Conservation (phyloP, 768 basidiomycete genomes). For the Trichaptum fuscoviolaceum region DNA sequence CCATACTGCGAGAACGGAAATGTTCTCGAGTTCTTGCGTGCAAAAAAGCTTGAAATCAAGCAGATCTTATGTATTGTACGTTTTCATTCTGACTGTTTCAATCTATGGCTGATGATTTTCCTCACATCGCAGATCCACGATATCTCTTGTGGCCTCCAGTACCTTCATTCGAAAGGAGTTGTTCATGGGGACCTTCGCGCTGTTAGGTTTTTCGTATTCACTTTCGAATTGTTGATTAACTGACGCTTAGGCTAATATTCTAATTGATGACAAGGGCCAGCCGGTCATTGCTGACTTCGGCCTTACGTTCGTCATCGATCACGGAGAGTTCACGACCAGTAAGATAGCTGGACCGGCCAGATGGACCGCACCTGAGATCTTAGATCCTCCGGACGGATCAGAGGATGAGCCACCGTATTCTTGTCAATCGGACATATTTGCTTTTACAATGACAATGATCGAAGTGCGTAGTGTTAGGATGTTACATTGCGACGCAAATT, state of each 20-base stretch:
- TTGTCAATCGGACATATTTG: constrained; percentile 14
- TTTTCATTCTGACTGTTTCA: constrained; percentile 3
- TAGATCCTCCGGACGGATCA: constrained; percentile 1
- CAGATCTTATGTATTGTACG: constrained; percentile 1
- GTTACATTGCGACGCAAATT: not conserved
- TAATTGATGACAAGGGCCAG: constrained; percentile 7
- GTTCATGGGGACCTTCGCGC: constrained; percentile 7
- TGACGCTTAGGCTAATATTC: constrained; percentile 6
- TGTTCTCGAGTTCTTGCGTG: constrained; percentile 17
- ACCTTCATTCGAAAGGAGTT: constrained; percentile 5
- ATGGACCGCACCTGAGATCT: constrained; percentile 9
- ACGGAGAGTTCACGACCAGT: constrained; percentile 4
- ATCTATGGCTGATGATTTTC: not conserved
- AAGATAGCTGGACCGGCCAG: constrained; percentile 7
- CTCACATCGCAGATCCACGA: not conserved
- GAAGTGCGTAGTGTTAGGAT: constrained; percentile 9
- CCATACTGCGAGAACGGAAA: constrained; percentile 21
- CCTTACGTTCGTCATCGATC: constrained; percentile 6
- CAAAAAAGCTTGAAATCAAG: not conserved
- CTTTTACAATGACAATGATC: constrained; percentile 12
- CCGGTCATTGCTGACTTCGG: constrained; percentile 10
- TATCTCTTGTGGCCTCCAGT: constrained; percentile 4
- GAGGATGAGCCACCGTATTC: not conserved
- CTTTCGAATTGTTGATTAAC: not conserved
- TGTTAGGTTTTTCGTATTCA: not conserved